These are phyloP conservation scores for Saccharomycopsis fodiens DNA, from an alignment of 805 yeast species.

Conservation along the genomic window DNA sequence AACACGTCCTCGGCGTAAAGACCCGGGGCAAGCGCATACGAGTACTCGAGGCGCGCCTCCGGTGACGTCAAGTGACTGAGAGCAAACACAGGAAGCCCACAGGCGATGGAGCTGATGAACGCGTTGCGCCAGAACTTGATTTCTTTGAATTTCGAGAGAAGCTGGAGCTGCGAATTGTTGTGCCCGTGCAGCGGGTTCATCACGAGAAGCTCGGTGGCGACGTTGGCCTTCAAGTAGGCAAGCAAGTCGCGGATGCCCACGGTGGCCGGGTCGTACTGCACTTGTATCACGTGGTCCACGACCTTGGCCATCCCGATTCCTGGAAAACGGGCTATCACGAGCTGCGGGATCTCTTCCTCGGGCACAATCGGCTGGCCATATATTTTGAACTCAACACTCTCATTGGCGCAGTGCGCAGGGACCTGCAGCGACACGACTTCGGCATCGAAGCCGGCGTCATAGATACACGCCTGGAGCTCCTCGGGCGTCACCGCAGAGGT, in stretches of 20 bases:
- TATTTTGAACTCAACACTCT: conserved; percentile 1
- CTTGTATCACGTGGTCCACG: conserved; percentile 28
- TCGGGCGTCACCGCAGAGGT: conserved; percentile 28
- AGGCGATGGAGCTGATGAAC: conserved; percentile 41
- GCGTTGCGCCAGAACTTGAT: conserved; percentile 60
- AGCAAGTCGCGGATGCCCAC: conserved; percentile 63
- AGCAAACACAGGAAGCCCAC: conserved; percentile 55
- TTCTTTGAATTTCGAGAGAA: conserved; percentile 64
- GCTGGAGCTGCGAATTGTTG: conserved; percentile 52
- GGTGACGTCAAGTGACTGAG: conserved; percentile 36
- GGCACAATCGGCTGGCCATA: conserved; percentile 4
- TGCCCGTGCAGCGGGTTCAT: conserved; percentile 39
- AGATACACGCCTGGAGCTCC: conserved; percentile 46
- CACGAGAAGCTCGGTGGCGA: conserved; percentile 12
- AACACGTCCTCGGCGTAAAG: conserved; percentile 56
- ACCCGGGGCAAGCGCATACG: conserved; percentile 44
- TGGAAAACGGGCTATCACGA: conserved; percentile 1
- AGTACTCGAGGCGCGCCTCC: conserved; percentile 24
- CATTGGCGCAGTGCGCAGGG: not conserved
- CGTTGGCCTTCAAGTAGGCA: conserved; percentile 35
- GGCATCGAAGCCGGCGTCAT: conserved; percentile 72
- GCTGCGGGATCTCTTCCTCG: not conserved
- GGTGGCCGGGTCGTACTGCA: conserved; percentile 41
- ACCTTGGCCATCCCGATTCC: conserved; percentile 39
- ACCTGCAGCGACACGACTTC: conserved; percentile 20